These are phyloP conservation scores for California macrophylla DNA, from an alignment of 441 rosid genomes.

Conservation along the genomic window DNA sequence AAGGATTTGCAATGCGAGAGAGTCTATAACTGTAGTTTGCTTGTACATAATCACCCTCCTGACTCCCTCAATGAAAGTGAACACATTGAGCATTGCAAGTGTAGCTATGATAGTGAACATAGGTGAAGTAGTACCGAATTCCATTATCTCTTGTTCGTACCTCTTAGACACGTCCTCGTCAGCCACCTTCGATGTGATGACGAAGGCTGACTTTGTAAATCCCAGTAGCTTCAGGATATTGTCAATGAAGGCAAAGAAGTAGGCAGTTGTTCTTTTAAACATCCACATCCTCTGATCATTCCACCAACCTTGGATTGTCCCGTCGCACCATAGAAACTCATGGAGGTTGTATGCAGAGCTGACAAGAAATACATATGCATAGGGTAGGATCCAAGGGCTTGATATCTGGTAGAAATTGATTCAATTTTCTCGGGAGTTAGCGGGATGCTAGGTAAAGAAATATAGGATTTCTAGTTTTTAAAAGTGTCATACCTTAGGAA, in stretches of 20 bases:
- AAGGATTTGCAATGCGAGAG: slow-evolving; percentile 18
- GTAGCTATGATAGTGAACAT: slow-evolving; percentile 28
- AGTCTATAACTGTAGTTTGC: slow-evolving; percentile 5
- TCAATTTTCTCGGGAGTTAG: not conserved
- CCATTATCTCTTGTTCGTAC: slow-evolving; percentile 28
- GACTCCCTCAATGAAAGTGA: slow-evolving; percentile 13
- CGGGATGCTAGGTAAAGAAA: not conserved
- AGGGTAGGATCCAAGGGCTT: slow-evolving; percentile 25
- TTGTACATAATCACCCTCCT: slow-evolving; percentile 3
- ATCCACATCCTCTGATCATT: slow-evolving; percentile 30
- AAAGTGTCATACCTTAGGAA: slow-evolving; percentile 22
- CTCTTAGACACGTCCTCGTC: slow-evolving; percentile 21
- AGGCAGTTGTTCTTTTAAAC: slow-evolving; percentile 28
- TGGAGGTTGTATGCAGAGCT: slow-evolving; percentile 17
- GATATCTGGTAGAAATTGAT: slow-evolving; percentile 18
- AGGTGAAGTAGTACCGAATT: slow-evolving; percentile 28
- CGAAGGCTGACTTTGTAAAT: slow-evolving; percentile 21
- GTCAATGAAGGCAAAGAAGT: slow-evolving; percentile 23
- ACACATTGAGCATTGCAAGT: slow-evolving; percentile 28
- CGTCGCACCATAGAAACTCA: slow-evolving; percentile 22
- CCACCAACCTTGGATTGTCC: slow-evolving; percentile 29
- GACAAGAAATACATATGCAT: slow-evolving; percentile 19
- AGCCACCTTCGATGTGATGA: slow-evolving; percentile 24
- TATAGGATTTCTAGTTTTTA: not conserved
- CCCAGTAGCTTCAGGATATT: slow-evolving; percentile 22